Evolutionary conservation across 2,329 filamentous ascomycete genomes (phyloP).

Genomic region (Trichoderma lentiforme): DNA sequence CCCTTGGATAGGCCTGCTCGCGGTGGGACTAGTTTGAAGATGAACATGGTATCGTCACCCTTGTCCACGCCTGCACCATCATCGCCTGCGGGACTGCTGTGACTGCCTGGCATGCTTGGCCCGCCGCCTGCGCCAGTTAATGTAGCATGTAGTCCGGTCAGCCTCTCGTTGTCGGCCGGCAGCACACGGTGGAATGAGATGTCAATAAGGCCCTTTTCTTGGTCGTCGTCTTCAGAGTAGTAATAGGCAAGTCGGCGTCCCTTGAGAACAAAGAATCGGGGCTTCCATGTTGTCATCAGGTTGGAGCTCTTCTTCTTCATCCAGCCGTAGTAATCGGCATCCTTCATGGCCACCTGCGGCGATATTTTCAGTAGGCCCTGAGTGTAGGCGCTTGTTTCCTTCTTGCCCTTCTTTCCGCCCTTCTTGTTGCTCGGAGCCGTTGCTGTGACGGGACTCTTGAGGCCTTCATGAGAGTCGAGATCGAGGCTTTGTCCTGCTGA

Average conservation of each 20-base stretch:
- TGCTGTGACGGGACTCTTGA: slow-evolving; percentile 52
- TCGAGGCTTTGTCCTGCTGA: slow-evolving; percentile 70
- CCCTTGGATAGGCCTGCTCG: slow-evolving; percentile 82
- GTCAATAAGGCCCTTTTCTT: slow-evolving; percentile 94
- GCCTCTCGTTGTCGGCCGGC: slow-evolving; percentile 83
- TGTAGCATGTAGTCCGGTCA: slow-evolving; percentile 87
- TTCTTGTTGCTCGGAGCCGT: slow-evolving; percentile 47
- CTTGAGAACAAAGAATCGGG: slow-evolving; percentile 89
- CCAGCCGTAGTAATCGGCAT: slow-evolving; percentile 94
- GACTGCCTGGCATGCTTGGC: slow-evolving; percentile 47
- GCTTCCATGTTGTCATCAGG: slow-evolving; percentile 96
- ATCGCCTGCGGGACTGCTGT: slow-evolving; percentile 48
- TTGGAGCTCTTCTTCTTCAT: slow-evolving; percentile 99
- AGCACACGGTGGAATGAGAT: slow-evolving; percentile 98
- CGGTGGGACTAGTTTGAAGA: slow-evolving; percentile 95
- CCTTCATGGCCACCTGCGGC: slow-evolving; percentile 78
- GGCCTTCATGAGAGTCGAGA: slow-evolving; percentile 67
- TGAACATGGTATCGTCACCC: slow-evolving; percentile 76
- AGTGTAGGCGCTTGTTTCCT: slow-evolving; percentile 91
- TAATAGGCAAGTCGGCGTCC: slow-evolving; percentile 92
- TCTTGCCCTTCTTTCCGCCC: slow-evolving; percentile 74
- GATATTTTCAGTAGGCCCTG: slow-evolving; percentile 78
- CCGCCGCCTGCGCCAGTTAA: slow-evolving; percentile 74
- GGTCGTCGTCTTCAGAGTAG: slow-evolving; percentile 86
- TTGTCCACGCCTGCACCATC: slow-evolving; percentile 37